Conservation (phyloP, 176 grass and related monocot species). For the Zoysia pacifica region DNA sequence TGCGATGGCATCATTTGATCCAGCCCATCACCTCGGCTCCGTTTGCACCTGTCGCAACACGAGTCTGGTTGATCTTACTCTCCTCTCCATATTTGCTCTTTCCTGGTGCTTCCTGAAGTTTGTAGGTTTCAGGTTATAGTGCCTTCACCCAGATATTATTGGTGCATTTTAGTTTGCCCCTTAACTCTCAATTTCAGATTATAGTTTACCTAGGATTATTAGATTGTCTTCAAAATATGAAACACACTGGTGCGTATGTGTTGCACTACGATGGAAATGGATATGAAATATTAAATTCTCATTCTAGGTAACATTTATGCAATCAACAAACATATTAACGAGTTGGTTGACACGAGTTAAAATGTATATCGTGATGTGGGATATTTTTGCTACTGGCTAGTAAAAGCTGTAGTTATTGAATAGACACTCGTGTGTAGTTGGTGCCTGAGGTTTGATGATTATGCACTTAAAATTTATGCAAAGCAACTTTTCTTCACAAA, state of each 20-base stretch:
- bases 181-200: not conserved
- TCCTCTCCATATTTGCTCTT: not conserved
- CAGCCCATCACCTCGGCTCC: too few relatives aligned
- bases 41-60: too few relatives aligned
- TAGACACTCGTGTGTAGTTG: not conserved
- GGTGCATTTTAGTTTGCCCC: not conserved
- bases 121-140: not conserved
- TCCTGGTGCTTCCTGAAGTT: not conserved
- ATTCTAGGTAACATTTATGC: not conserved
- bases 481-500: not conserved
- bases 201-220: too few relatives aligned
- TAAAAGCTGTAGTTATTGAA: not conserved
- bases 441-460: not conserved
- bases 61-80: not conserved
- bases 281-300: not conserved
- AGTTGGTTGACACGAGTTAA: not conserved
- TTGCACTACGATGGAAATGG: not conserved
- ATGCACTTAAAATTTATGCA: not conserved
- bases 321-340: not conserved
- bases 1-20: too few relatives aligned
- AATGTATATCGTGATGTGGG: not conserved
- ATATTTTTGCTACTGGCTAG: not conserved
- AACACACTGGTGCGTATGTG: not conserved
- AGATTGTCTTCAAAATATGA: too few relatives aligned
- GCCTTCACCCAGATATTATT: not conserved